Evolutionary conservation across 768 basidiomycete species (phyloP).

Genomic region (Trametes meyenii): DNA sequence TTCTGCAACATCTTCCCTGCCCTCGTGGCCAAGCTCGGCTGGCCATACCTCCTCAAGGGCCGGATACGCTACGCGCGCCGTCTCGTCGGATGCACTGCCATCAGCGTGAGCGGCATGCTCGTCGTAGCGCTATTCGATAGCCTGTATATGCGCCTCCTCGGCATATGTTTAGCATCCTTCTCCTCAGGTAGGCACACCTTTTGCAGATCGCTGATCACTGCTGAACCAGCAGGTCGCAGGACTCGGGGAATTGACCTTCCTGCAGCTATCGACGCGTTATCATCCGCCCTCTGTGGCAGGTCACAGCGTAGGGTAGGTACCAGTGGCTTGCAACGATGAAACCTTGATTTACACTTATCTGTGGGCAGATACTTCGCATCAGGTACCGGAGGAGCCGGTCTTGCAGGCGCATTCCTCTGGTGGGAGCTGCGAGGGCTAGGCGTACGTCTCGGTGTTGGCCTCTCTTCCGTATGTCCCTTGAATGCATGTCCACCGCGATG

Average conservation of each 20-base stretch:
- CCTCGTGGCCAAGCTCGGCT: conserved; percentile 83
- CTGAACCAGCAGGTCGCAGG: conserved; percentile 49
- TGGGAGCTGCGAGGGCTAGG: conserved; percentile 90
- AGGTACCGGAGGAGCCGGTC: conserved; percentile 93
- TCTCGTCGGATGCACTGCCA: conserved; percentile 69
- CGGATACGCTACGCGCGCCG: conserved; percentile 79
- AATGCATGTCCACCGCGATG: neutral
- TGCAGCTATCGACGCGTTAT: conserved; percentile 88
- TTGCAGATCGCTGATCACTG: neutral
- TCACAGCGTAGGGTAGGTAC: conserved; percentile 74
- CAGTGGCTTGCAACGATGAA: neutral
- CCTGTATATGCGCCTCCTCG: conserved; percentile 71
- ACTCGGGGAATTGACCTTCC: conserved; percentile 90
- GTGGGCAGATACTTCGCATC: conserved; percentile 79
- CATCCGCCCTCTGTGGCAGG: conserved; percentile 71
- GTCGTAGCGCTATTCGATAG: conserved; percentile 77
- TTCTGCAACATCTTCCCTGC: conserved; percentile 96
- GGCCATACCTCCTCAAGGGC: conserved; percentile 91
- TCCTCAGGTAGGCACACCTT: conserved; percentile 62
- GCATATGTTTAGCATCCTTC: conserved; percentile 83
- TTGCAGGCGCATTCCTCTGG: conserved; percentile 93
- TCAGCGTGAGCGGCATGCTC: conserved; percentile 86
- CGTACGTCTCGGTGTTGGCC: conserved; percentile 78
- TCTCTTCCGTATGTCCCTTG: conserved; percentile 67
- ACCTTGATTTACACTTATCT: neutral